Evolutionary conservation across 2,329 filamentous ascomycete genomes (phyloP).

Genomic region (Phialocephala sp.): DNA sequence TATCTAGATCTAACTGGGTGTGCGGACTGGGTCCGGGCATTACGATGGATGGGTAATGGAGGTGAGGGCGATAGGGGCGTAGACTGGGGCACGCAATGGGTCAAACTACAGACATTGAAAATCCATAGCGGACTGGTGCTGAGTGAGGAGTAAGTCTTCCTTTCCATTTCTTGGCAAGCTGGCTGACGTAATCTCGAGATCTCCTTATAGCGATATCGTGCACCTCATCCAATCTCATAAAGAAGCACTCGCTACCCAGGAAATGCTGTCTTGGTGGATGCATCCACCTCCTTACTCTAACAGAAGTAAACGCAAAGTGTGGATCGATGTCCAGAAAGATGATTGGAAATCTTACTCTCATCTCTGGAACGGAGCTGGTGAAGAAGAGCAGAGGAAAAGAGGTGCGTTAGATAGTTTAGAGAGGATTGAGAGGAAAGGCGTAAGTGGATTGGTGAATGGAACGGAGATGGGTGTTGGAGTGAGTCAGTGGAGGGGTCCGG

Average conservation of each 20-base stretch:
- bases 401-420: background rate
- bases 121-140: slow-evolving; percentile 29
- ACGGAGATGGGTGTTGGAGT: background rate
- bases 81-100: slow-evolving; percentile 38
- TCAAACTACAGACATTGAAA: slow-evolving; percentile 30
- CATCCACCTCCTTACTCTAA: background rate
- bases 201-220: slow-evolving; percentile 20
- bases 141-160: background rate
- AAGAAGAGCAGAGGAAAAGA: slow-evolving; percentile 28
- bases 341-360: slow-evolving; percentile 28
- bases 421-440: slow-evolving; percentile 1
- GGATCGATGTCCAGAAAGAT: slow-evolving; percentile 34
- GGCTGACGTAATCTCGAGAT: background rate
- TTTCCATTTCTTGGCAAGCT: background rate
- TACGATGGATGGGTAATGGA: slow-evolving; percentile 31
- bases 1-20: slow-evolving; percentile 68
- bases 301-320: slow-evolving; percentile 20
- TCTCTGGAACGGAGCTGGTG: slow-evolving; percentile 26
- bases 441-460: background rate
- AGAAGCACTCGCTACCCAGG: slow-evolving; percentile 27
- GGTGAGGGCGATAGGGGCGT: slow-evolving; percentile 26
- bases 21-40: slow-evolving; percentile 52
- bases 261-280: slow-evolving; percentile 31
- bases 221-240: slow-evolving; percentile 26
- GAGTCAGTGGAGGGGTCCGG: background rate